Evolutionary conservation across 805 yeast species (phyloP), one percentile per base, ranked within the genome.

Genomic region (Nakazawaea siamensis): DNA sequence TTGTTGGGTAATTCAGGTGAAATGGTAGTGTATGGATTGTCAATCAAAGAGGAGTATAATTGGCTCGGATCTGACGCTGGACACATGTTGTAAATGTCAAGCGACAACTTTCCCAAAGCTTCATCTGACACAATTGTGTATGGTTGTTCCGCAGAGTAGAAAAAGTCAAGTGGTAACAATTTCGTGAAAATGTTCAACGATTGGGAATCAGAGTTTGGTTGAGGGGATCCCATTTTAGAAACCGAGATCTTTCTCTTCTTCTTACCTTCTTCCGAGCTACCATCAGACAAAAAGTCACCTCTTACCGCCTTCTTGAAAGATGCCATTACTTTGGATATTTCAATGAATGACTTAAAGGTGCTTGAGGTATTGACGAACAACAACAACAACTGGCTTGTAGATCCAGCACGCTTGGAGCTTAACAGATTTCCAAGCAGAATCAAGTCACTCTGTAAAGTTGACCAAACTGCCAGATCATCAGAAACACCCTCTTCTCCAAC

Each of bases 71-170:
- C 29, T 7, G 30, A 16, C 25, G 55, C 47, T 2, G 78, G 78
- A 39, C 82, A 62, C 30, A 66, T 57, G 47, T 78, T 79, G 54
- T 79, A 82, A 2, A 81, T 55, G 15, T 67, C 62, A 45, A 76
- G 52, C 6, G 81, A 62, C 3, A 78, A 38, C 33, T 60, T 64
- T 3, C 68, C 55, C 14, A 70, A 48, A 24, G 59, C 58, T 24
- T 52, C 50, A 16, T 41, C 40, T 1, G 70, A 56, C 0, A 52
- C 42, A 1, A 62, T 42, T 0, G 62, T 50, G 23, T 49, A 47
- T 3, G 50, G 52, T 5, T 58, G 62, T 31, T 48, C 44, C 16
- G 53, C 56, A 2, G 63, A 51, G 26, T 64, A 64, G 35, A 60
- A 49, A 3, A 44, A 55, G 8, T 62, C 62, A 29, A 63, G 39